A percentile compares a stretch with the other conserved stretches of the same genome.
Evolutionary conservation across 2,329 filamentous ascomycete species (phyloP).

Genomic region (Trematosphaeria pertusa): DNA sequence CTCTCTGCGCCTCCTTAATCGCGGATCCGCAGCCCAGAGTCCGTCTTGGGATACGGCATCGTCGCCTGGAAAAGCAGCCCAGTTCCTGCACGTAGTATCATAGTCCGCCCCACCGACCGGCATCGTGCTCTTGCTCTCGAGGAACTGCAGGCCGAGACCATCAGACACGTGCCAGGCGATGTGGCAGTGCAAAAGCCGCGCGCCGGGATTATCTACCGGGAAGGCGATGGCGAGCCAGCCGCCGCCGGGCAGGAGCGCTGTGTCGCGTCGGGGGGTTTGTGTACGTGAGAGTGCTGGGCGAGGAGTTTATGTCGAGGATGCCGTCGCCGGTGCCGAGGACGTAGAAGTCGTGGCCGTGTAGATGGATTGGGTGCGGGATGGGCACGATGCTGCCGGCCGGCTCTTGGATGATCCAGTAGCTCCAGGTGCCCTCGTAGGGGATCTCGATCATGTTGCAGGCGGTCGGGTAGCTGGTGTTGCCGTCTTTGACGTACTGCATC

Average conservation of each 20-base stretch:
- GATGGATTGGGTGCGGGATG: constrained; percentile 44
- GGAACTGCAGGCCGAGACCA: constrained; percentile 62
- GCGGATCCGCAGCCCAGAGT: constrained; percentile 14
- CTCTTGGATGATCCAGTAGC: constrained; percentile 50
- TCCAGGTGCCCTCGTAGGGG: constrained; percentile 40
- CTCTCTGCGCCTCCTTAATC: too few species aligned
- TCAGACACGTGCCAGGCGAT: constrained; percentile 61
- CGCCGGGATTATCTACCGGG: constrained; percentile 59
- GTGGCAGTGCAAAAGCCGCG: constrained; percentile 44
- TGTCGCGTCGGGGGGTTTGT: constrained; percentile 39
- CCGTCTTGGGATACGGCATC: constrained; percentile 11
- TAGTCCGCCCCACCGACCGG: constrained; percentile 6
- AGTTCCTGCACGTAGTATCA: constrained; percentile 8
- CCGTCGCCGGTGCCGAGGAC: constrained; percentile 24
- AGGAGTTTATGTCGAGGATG: constrained; percentile 16
- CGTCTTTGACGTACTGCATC: constrained; percentile 49
- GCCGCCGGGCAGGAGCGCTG: constrained; percentile 31
- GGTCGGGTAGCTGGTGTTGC: constrained; percentile 50
- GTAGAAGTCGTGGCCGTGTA: constrained; percentile 49
- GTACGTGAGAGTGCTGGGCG: constrained; percentile 17
- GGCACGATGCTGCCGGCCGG: constrained; percentile 20
- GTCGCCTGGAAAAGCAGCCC: constrained; percentile 8
- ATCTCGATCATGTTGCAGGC: constrained; percentile 52
- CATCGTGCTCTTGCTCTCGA: constrained; percentile 49
- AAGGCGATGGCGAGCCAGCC: constrained; percentile 59